Evolutionary conservation across 1,284 basidiomycete genomes (phyloP), one percentile per base, ranked within the genome.

Genomic region (Leccinum pallidistipes): DNA sequence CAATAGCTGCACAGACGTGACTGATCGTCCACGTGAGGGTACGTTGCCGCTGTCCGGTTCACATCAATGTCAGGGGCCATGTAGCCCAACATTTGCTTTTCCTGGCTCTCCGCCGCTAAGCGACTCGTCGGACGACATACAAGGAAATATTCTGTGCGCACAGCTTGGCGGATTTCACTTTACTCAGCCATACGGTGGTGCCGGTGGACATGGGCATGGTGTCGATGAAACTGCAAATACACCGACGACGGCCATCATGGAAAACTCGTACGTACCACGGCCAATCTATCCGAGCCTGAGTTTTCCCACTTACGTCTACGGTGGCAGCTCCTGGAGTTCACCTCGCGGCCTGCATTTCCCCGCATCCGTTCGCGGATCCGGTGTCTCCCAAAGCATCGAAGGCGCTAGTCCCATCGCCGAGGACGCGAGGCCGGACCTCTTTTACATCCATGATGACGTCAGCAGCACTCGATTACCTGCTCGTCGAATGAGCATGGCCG

Each of bases 141-240:
- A 71, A 57, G 66, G 69, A 8, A 71, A 56, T 47, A 59, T 58
- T 31, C 38, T 74, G 18, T 72, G 70, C 43, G 66, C 60, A 3
- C 68, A 59, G 50, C 66, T 72, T 12, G 62, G 65, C 32, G 64
- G 50, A 14, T 69, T 72, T 69, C 70, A 72, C 70, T 69, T 74
- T 51, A 65, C 57, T 52, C 55, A 66, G 47, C 64, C 54, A 43
- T 64, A 61, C 16, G n/a, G 45, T 47, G 45, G 45, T 47, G 3
- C 49, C 14, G 54, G 56, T 36, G 51, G 55, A 38, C 61, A 62
- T 56, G 69, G 54, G 34, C 63, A 63, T 53, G 60, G 47, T 55
- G 49, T 59, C 49, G 68, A 74, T 47, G 71, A 69, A 55, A 50
- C 57, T 27, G 67, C 58, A 61, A 72, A 67, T 62, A 54, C 43